Base-by-base conservation (phyloP, 2,329 filamentous ascomycete species). In the Nemania sp. region DNA sequence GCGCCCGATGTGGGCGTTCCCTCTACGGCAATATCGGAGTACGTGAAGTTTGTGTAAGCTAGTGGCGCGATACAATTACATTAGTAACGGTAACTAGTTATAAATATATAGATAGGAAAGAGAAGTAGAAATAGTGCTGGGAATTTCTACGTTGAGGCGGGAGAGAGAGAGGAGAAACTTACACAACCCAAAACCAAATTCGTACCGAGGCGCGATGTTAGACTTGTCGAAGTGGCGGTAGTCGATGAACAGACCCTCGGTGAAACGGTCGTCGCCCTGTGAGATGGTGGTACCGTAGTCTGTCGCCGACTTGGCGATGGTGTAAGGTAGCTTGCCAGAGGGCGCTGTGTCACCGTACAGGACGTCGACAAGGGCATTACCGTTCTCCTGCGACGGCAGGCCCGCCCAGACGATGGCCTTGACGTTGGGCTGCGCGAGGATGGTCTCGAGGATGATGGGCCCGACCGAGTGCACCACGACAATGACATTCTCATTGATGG, bases 331-430 rank as follows among this genome's bases (percentile, higher is more conserved):
- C 75, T 85, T 84, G 26, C 84, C 84, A 10, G 79, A 82, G 10
- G 84, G 84, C 51, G 75, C 78, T 0, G 77, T 76, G 5, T 77
- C 75, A 57, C 92, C 92, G 77, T 92, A 94, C 7, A 94, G 84
- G 24, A 94, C 83, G 75, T 94, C 92, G 2, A 89, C 89, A 54
- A 94, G 87, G 2, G 90, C 87, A 75, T 93, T 93, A 11, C 92
- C 92, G 72, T 87, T 92, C 79, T 94, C 90, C 75, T 93, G 89
- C 32, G 91, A 91, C 0, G 91, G 91, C 49, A 94, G 82, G 73
- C 91, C 91, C 53, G 91, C 91, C 87, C 90, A 93, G 20, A 94
- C 82, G 64, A 94, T 90, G 43, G 90, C 92, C 56, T 90, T 92
- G 70, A 95, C 87, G 75, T 92, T 93, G 3, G 88, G 87, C 74